Conservation (phyloP, 2,329 filamentous ascomycete species). For the Pseudocercospora macadamiae region DNA sequence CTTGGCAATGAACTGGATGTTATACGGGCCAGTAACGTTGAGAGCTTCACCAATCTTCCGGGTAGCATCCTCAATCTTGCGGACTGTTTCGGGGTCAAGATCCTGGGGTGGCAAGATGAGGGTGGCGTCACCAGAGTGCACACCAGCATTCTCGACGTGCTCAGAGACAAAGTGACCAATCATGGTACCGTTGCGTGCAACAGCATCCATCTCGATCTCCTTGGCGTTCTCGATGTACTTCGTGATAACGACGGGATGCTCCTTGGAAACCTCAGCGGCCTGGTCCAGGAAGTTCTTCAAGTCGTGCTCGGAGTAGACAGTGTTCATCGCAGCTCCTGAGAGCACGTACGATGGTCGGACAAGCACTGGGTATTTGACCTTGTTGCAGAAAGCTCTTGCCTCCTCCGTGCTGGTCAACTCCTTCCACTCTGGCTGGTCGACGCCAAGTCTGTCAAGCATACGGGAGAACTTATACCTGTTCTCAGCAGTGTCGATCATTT, state of each 20-base stretch:
- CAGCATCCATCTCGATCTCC: slow-evolving; percentile 99
- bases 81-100: slow-evolving; percentile 82
- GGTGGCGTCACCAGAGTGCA: slow-evolving; percentile 97
- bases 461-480: slow-evolving; percentile 99
- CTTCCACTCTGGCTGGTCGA: slow-evolving; percentile 98
- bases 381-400: slow-evolving; percentile 81
- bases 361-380: slow-evolving; percentile 88
- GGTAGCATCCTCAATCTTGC: slow-evolving; percentile 90
- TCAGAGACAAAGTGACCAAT: slow-evolving; percentile 97
- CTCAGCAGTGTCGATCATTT: slow-evolving; percentile 98
- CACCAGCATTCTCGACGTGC: slow-evolving; percentile 97
- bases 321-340: slow-evolving; percentile 98
- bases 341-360: slow-evolving; percentile 96
- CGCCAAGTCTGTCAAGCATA: slow-evolving; percentile 91
- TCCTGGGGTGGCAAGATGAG: slow-evolving; percentile 94
- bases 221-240: slow-evolving; percentile 99
- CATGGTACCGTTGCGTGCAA: slow-evolving; percentile 85
- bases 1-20: slow-evolving; percentile 99
- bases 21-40: slow-evolving; percentile 95
- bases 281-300: slow-evolving; percentile 86
- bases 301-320: slow-evolving; percentile 94
- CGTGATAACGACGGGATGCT: slow-evolving; percentile 96
- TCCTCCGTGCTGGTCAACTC: slow-evolving; percentile 94
- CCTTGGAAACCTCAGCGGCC: slow-evolving; percentile 88
- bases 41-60: slow-evolving; percentile 91